Percentiles rank a stretch among this genome's conserved stretches.
These are phyloP conservation scores for Erucastrum elatum DNA, from an alignment of 345 rosid genomes.

Conservation along the genomic window DNA sequence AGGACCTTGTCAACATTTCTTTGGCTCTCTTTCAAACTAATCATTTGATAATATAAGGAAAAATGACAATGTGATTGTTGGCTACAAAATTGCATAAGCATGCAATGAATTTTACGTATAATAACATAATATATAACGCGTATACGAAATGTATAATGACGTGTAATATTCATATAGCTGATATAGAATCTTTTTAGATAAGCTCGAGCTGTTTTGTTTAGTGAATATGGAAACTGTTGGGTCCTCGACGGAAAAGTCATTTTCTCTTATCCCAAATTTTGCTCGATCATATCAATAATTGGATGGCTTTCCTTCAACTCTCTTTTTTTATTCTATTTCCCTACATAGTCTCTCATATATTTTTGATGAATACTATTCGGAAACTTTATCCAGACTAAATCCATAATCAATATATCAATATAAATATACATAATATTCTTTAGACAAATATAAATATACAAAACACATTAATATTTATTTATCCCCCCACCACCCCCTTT, in stretches of 20 bases:
- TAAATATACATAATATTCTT: not conserved
- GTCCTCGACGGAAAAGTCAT: constrained; percentile 26
- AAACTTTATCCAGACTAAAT: constrained; percentile 22
- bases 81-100: constrained; percentile 9
- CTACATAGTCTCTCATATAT: not conserved
- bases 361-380: not conserved
- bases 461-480: not conserved
- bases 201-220: constrained; percentile 30
- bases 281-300: constrained; percentile 31
- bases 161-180: not conserved
- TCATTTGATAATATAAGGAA: constrained; percentile 20
- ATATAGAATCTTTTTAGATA: constrained; percentile 28
- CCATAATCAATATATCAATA: not conserved
- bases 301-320: constrained; percentile 27
- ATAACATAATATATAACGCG: not conserved
- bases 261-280: constrained; percentile 34
- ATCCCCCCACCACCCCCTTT: not conserved
- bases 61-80: constrained; percentile 1
- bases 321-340: not conserved
- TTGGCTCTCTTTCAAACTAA: constrained; percentile 17
- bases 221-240: constrained; percentile 17
- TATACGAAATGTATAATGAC: constrained; percentile 30
- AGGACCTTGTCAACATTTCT: not conserved
- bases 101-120: constrained; percentile 12
- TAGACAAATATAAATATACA: not conserved